Evolutionary conservation across 2,329 filamentous ascomycete species (phyloP).

Genomic region (Neopestalotiopsis sp.): DNA sequence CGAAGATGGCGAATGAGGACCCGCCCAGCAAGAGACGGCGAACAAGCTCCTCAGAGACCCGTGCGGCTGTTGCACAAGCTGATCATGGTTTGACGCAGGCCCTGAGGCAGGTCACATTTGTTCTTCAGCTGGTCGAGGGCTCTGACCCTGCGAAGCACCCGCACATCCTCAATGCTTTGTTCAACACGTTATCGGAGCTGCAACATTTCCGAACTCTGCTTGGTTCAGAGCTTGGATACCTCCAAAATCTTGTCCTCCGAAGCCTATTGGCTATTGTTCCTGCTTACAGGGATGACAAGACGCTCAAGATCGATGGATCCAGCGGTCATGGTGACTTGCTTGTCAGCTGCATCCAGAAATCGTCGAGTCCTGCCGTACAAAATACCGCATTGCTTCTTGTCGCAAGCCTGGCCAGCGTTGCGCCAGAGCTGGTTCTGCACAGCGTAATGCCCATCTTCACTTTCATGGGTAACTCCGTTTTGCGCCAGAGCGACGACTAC

Average conservation of each 20-base stretch:
- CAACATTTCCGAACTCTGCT: constrained; percentile 83
- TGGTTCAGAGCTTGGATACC: constrained; percentile 86
- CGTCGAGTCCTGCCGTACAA: constrained; percentile 90
- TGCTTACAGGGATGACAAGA: constrained; percentile 67
- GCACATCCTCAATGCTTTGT: constrained; percentile 78
- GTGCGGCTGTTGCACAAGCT: constrained; percentile 44
- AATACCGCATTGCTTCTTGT: constrained; percentile 89
- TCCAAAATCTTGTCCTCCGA: constrained; percentile 83
- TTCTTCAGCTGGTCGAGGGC: constrained; percentile 85
- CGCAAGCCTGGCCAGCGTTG: constrained; percentile 83
- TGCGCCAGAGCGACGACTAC: constrained; percentile 94
- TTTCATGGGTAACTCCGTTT: constrained; percentile 91
- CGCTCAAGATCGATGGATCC: constrained; percentile 74
- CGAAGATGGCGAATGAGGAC: constrained; percentile 73
- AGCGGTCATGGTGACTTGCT: constrained; percentile 87
- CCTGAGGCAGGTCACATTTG: constrained; percentile 80
- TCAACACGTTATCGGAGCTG: constrained; percentile 84
- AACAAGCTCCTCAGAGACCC: constrained; percentile 64
- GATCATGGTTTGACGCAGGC: constrained; percentile 44
- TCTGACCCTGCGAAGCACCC: constrained; percentile 78
- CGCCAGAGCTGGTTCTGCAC: constrained; percentile 90
- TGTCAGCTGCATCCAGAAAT: constrained; percentile 92
- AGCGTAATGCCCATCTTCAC: constrained; percentile 99
- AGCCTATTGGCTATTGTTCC: constrained; percentile 86
- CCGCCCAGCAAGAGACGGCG: constrained; percentile 79